Evolutionary conservation across 495 filamentous ascomycete genomes (phyloP), one percentile per base, ranked within the genome.

Genomic region (Opeltia flavorubescens): DNA sequence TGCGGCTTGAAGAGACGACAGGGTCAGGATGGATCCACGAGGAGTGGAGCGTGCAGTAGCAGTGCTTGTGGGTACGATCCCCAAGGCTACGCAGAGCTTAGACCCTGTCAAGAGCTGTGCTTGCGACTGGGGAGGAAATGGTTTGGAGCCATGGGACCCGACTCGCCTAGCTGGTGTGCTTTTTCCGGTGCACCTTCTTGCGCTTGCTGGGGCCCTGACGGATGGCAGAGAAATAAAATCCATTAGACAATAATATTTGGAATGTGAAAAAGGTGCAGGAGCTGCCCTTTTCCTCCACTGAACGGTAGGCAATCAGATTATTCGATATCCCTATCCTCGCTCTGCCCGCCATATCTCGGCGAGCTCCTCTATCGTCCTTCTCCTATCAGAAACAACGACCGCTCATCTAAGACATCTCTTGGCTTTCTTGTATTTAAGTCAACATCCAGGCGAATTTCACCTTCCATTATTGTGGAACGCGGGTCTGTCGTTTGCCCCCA

Each of bases 31-130:
- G 15, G 38, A 39, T 15, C 5, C 35, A 39, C 3, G 9, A 21
- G 13, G 13, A 41, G 38, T 20, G 38, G 25, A 21, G 38, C 38
- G 38, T 41, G 38, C 38, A 41, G 38, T 41, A 41, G 38, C 38
- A 12, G 21, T 9, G 21, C 6, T 21, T 9, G 38, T 41, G 38
- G 38, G 25, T 25, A 15, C 2, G 6, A 20, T 41, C 6, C 29
- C n/a, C 6, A 31, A 31, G 29, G 29, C 29, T 13, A 13, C 38
- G n/a, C n/a, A 39, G 35, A 39, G 35, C 35, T 39, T 20, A 25
- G 38, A 41, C 38, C 38, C 38, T 41, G 20, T 41, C 17, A 41
- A 9, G 8, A 9, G 17, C 38, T 41, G 34, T 9, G 5, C n/a
- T 36, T 17, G 34, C 34, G 34, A n/a, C 5, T 2, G 5, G 11